phyloP scores from a whole-genome alignment of 441 rosid species.

The Geranium incanum region DNA sequence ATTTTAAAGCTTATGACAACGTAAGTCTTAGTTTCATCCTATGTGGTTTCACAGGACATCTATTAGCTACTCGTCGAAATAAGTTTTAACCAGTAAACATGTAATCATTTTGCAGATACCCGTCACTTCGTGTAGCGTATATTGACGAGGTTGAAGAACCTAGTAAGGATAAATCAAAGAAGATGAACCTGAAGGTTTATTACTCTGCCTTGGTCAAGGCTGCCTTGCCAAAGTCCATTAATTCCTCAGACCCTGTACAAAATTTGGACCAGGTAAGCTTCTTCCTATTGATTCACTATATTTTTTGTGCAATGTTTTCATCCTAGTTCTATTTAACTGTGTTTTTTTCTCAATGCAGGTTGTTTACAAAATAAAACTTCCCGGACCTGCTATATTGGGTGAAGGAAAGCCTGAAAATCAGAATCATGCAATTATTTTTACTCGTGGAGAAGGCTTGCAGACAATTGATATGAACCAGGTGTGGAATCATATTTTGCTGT shows the following conservation, averaged over 20 bases:
- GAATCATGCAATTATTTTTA: slow-evolving; percentile 95
- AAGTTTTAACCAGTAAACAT: slow-evolving; percentile 16
- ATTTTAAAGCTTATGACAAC: slow-evolving; percentile 83
- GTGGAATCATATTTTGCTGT: background rate
- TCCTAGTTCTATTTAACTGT: background rate
- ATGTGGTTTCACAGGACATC: background rate
- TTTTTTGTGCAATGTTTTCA: background rate
- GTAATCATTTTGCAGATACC: slow-evolving; percentile 52
- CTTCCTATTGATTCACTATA: background rate
- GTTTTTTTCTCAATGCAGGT: slow-evolving; percentile 46
- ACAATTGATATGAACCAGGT: slow-evolving; percentile 99
- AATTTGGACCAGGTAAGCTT: slow-evolving; percentile 80
- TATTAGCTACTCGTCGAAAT: slow-evolving; percentile 1
- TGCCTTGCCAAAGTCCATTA: slow-evolving; percentile 69
- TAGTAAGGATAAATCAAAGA: slow-evolving; percentile 60
- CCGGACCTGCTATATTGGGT: slow-evolving; percentile 95
- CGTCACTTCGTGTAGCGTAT: slow-evolving; percentile 96
- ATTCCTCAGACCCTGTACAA: slow-evolving; percentile 70
- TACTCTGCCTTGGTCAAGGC: slow-evolving; percentile 91
- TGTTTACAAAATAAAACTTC: slow-evolving; percentile 88
- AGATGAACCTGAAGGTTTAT: slow-evolving; percentile 61
- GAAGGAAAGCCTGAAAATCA: slow-evolving; percentile 99
- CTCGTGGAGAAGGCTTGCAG: slow-evolving; percentile 99
- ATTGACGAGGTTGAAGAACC: slow-evolving; percentile 98
- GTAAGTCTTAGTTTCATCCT: slow-evolving; percentile 31